Evolutionary conservation across 2,329 filamentous ascomycete genomes (phyloP).

Genomic region (Sporothrix globosa): DNA sequence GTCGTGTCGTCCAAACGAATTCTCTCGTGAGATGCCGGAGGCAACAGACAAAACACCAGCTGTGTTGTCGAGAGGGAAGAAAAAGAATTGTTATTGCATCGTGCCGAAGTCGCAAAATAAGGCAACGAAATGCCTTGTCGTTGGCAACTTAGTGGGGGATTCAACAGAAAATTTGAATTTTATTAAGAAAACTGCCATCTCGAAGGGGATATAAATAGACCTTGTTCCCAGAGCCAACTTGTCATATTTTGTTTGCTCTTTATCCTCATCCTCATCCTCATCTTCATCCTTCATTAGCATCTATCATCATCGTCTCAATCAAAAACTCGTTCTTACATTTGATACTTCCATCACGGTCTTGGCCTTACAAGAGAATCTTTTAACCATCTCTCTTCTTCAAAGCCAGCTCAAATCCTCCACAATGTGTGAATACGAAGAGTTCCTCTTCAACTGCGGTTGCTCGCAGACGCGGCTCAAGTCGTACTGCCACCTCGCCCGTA

Average conservation of each 20-base stretch:
- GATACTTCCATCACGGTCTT: too few relatives aligned
- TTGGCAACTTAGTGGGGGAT: not conserved
- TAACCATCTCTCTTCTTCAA: not conserved
- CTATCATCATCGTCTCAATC: too few relatives aligned
- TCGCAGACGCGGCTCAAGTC: slow-evolving; percentile 62
- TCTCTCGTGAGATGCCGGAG: slow-evolving; percentile 10
- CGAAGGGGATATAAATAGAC: slow-evolving; percentile 25
- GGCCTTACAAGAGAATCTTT: too few relatives aligned
- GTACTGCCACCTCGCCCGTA: slow-evolving; percentile 75
- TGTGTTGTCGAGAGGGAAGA: not conserved
- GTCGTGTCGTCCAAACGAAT: slow-evolving; percentile 19
- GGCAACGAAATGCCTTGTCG: not conserved
- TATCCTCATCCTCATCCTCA: not conserved
- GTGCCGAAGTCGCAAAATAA: not conserved
- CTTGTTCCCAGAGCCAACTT: not conserved
- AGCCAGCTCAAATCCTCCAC: slow-evolving; percentile 33
- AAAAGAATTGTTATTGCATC: not conserved
- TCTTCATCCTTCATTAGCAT: too few relatives aligned
- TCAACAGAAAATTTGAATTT: too few relatives aligned
- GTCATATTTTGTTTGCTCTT: not conserved
- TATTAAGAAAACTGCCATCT: not conserved
- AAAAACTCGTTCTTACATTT: too few relatives aligned
- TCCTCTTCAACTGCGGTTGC: slow-evolving; percentile 68
- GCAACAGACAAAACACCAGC: not conserved
- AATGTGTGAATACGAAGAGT: slow-evolving; percentile 75